Evolutionary conservation across 352 stramenopile species (phyloP), one percentile per base, ranked within the genome.

Genomic region (Elongisporangium prolatum): DNA sequence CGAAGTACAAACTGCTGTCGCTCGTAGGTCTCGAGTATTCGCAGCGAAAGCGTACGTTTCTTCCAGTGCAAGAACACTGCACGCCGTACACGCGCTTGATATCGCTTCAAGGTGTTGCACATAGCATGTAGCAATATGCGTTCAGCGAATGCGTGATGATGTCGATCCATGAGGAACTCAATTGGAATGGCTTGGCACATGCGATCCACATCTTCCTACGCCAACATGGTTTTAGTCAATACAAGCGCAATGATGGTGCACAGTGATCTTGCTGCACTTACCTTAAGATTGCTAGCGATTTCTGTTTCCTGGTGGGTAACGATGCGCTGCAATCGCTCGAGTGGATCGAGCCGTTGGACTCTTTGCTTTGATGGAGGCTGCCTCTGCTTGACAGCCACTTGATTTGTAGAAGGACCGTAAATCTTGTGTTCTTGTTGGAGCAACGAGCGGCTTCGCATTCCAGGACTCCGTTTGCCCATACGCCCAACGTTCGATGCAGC

Each of bases 1-100:
- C 59, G 61, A 0, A 21, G 54, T 2, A 76, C 9, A 13, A 59
- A 61, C 17, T 62, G 47, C 48, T 69, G 69, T 5, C 57, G 61
- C 21, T 50, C 65, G 8, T 72, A 48, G 4, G 67, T 56, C 54
- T 66, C 61, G 8, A 73, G 40, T 17, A 73, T 54, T 2, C 62
- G 61, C 17, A 63, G 28, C 16, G 59, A 63, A 17, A 73, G 44
- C 34, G 65, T 71, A 4, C 52, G 54, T 38, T 71, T 69, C 14
- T 49, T 54, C 68, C 68, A 76, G 49, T 53, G 40, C 10, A 47
- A 17, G 20, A 65, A 61, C 4, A 50, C 54, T 0, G n/a, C 50
- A 3, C 54, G 56, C 10, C 47, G 25, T 11, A 68, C 57, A 17
- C 65, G 68, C 7, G 3, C 20, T 21, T 76, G 56, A 40, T 76